Base-by-base conservation (phyloP, 2,329 filamentous ascomycete genomes). In the Xylaria sp. region DNA sequence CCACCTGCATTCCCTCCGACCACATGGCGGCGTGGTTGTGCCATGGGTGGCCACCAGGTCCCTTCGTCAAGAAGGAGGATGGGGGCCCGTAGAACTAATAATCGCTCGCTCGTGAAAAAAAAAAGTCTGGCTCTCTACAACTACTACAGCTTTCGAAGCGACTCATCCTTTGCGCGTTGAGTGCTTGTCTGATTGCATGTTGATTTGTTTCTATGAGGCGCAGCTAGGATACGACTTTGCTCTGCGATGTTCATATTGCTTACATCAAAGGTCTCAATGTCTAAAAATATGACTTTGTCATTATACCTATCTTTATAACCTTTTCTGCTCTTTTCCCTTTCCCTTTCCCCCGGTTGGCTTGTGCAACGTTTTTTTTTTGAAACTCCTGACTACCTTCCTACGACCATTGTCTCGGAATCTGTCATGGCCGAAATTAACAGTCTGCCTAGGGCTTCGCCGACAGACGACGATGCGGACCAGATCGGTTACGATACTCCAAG, bases 401-500 rank as follows among this genome's bases (percentile, higher is more conserved):
- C 35, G 11, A 46, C 37, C 19, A 4, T 64, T 33, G 19, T 31
- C 14, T 31, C 35, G 17, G 25, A 40, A 28, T 43, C 51, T 5
- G 78, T 68, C 28, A 73, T 74, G 68, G 65, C 67, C 47, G 77
- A 76, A 74, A 77, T 84, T 86, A 82, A 87, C 83, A 76, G 79
- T 72, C 76, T 76, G 71, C 78, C 74, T 77, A 87, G 85, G 79
- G 80, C 84, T 76, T 77, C 77, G 72, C 77, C 83, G 63, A 78
- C 83, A 72, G 89, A 91, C 70, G 90, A 94, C 74, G 90, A 92
- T 76, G 84, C 83, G 76, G 90, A 94, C 77, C 89, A 92, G 71
- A 90, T 92, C 76, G 92, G 92, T 75, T 91, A 90, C 77, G 90
- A 92, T 72, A 94, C 92, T 57, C 95, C 93, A 72, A 91, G 93